Evolutionary conservation across 768 basidiomycete genomes (phyloP), one percentile per base, ranked within the genome.

Genomic region (Hydnum rufescens): DNA sequence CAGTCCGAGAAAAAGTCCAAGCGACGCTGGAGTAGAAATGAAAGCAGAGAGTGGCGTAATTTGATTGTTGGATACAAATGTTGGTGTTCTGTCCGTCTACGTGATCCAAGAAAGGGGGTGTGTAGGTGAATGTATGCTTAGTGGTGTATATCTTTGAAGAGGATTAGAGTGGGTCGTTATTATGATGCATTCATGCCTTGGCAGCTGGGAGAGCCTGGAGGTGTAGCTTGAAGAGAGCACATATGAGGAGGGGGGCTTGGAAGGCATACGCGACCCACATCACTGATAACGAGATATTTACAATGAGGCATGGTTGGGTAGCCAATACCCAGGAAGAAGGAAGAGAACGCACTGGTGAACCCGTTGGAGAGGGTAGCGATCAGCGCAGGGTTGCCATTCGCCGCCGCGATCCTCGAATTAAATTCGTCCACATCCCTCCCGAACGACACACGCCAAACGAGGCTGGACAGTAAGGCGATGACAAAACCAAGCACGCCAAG

Each of bases 381-480:
- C 42, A 86, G 67, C 31, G 74, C 65, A 1, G 80, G 78, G 52
- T 71, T 65, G 2, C 61, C 54, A 22, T 77, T 78, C 55, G 72
- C 71, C 5, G 70, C 62, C 25, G 66, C 56, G 50, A 86, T 76
- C 50, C 69, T 74, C 42, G 66, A 60, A 61, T 87, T 87, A 65
- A 87, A 86, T 60, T 84, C 82, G 51, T 78, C 73, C 0, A 78
- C 75, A 2, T 82, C 76, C 63, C 85, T 83, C 19, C 78, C 81
- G 56, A 83, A 83, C 75, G 78, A 83, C 74, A 87, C 81, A 55
- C 80, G 75, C 51, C 81, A 65, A 54, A 86, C 70, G 19, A 83
- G 68, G 66, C 82, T 81, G 5, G 79, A 69, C 2, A 75, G 76
- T 54, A 82, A 63, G 13, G 82, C 82, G 43, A 80, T 71, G 59